Evolutionary conservation across 805 yeast species (phyloP).

Genomic region (Phaffomyces opuntiae): DNA sequence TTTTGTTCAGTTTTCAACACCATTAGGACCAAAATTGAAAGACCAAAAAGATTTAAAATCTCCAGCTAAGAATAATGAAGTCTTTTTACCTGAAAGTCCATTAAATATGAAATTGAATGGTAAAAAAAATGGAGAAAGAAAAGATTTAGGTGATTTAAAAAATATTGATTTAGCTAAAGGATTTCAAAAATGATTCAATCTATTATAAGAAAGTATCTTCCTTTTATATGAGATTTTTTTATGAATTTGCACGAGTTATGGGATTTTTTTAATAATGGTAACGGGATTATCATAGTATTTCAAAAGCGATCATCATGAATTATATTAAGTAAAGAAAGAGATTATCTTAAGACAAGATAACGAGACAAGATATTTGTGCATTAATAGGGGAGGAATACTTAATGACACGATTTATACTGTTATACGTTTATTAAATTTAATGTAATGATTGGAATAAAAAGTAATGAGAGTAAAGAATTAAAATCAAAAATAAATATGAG

Average conservation of each 20-base stretch:
- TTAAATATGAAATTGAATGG: constrained; percentile 12
- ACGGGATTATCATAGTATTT: not conserved
- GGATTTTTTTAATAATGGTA: not conserved
- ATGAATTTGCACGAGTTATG: too few species aligned
- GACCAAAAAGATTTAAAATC: constrained; percentile 8
- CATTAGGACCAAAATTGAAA: constrained; percentile 20
- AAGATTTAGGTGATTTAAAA: constrained; percentile 33
- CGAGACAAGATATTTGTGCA: too few species aligned
- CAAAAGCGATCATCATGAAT: too few species aligned
- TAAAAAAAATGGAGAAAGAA: constrained; percentile 3
- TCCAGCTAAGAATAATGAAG: constrained; percentile 16
- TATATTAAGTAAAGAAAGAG: too few species aligned
- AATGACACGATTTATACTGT: too few species aligned
- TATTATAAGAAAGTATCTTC: too few species aligned
- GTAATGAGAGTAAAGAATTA: too few species aligned
- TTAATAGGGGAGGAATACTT: too few species aligned
- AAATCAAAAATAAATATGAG: not conserved
- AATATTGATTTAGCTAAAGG: constrained; percentile 43
- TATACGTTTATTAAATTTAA: too few species aligned
- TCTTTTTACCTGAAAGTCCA: constrained; percentile 17
- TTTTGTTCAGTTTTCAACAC: constrained; percentile 69
- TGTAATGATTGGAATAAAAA: too few species aligned
- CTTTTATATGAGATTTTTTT: too few species aligned
- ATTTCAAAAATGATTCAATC: constrained; percentile 24
- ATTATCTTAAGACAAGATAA: too few species aligned